Evolutionary conservation across 257 asterid species (phyloP).

Genomic region (Solanum paucissectum): DNA sequence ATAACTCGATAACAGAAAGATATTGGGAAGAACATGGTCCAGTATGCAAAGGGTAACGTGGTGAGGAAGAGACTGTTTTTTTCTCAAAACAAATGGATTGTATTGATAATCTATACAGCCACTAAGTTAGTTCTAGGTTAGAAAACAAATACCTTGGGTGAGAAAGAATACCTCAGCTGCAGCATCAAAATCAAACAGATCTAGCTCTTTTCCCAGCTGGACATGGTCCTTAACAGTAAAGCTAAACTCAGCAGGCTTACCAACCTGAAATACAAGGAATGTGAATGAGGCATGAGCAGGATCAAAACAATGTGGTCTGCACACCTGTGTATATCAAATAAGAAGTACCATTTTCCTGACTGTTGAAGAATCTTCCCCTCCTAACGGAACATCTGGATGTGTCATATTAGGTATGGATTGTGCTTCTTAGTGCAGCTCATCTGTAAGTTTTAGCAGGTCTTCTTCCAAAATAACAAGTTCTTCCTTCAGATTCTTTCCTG

Average conservation of each 20-base stretch:
- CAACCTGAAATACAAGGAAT: constrained; percentile 34
- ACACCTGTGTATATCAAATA: not conserved
- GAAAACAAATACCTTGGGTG: constrained; percentile 12
- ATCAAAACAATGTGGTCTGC: constrained; percentile 1
- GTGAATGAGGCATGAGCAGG: not conserved
- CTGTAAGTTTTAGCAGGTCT: constrained; percentile 67
- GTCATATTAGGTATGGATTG: constrained; percentile 94
- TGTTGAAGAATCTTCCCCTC: constrained; percentile 70
- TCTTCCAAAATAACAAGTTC: constrained; percentile 68
- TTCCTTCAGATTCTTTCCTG: constrained; percentile 80
- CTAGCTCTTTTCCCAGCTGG: constrained; percentile 85
- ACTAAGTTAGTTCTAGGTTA: not conserved
- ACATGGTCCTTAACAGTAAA: constrained; percentile 77
- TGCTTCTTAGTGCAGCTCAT: constrained; percentile 83
- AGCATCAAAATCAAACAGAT: constrained; percentile 80
- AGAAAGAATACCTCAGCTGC: constrained; percentile 83
- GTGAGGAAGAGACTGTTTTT: not conserved
- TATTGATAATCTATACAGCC: not conserved
- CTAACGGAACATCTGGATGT: constrained; percentile 87
- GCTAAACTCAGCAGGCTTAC: constrained; percentile 61
- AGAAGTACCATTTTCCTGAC: constrained; percentile 62
- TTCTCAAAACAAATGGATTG: not conserved
- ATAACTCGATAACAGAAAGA: not conserved
- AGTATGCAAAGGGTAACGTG: not conserved
- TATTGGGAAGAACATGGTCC: not conserved